Conservation (phyloP, 257 asterid species). For the Ehretia macrophylla region DNA sequence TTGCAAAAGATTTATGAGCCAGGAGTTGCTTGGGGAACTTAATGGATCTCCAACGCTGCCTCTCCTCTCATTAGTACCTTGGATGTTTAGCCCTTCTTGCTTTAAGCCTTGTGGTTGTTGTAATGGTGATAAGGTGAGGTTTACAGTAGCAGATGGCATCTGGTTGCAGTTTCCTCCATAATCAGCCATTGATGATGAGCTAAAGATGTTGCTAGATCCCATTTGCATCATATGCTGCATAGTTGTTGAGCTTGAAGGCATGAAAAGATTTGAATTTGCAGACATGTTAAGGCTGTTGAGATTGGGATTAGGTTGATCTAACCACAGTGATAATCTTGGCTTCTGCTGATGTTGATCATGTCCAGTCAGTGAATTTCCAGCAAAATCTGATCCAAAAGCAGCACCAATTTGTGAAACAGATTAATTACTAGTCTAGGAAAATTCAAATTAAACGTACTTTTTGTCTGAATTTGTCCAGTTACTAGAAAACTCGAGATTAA, state of each 20-base stretch:
- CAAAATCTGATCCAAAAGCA: conserved; percentile 8
- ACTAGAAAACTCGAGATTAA: no score
- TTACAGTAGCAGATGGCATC: conserved; percentile 18
- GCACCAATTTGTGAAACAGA: conserved; percentile 29
- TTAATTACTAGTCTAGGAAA: no score
- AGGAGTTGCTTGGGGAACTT: no score
- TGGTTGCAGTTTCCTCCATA: conserved; percentile 18
- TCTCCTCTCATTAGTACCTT: no score
- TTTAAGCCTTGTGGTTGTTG: conserved; percentile 25
- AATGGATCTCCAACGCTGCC: no score
- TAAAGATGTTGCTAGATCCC: conserved; percentile 32
- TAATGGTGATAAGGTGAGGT: conserved; percentile 37
- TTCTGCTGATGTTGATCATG: conserved; percentile 33
- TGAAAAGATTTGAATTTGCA: conserved; percentile 27
- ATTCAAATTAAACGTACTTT: no score
- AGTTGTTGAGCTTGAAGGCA: conserved; percentile 23
- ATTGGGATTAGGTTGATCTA: conserved; percentile 43
- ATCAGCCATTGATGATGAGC: conserved; percentile 21
- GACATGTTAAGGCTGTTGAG: conserved; percentile 19
- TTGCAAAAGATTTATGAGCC: no score
- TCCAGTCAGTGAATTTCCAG: conserved; percentile 28
- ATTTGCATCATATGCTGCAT: conserved; percentile 50
- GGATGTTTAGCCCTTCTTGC: conserved; percentile 35
- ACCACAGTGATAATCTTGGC: conserved; percentile 64
- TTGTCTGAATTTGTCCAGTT: no score